phyloP scores from a whole-genome alignment of 495 filamentous ascomycete genomes.

The Penicillium canescens region DNA sequence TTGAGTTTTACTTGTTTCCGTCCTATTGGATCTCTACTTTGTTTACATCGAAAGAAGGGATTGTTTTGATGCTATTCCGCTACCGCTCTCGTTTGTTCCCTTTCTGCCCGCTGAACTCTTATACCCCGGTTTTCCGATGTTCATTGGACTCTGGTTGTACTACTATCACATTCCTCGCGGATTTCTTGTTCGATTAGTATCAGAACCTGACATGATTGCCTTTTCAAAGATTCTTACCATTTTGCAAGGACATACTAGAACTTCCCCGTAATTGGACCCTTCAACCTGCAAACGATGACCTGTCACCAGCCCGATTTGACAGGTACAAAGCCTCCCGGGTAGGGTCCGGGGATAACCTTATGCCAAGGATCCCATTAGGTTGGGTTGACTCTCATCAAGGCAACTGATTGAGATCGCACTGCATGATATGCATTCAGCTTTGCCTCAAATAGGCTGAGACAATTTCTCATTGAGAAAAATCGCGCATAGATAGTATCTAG shows the following conservation, averaged over 20 bases:
- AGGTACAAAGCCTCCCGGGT: neutral
- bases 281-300: neutral
- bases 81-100: neutral
- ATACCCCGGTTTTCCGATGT: slow-evolving; percentile 38
- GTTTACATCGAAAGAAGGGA: slow-evolving; percentile 16
- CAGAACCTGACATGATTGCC: slow-evolving; percentile 15
- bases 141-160: slow-evolving; percentile 42
- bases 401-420: slow-evolving; percentile 7
- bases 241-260: neutral
- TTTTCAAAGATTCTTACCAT: slow-evolving; percentile 3
- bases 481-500: slow-evolving; percentile 8
- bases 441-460: slow-evolving; percentile 8
- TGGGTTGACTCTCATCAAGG: neutral
- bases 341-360: too few relatives aligned
- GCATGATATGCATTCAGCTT: slow-evolving; percentile 9
- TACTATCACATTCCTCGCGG: slow-evolving; percentile 25
- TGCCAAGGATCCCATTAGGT: too few relatives aligned
- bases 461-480: slow-evolving; percentile 10
- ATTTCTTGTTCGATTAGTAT: slow-evolving; percentile 19
- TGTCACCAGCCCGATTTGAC: slow-evolving; percentile 5
- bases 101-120: slow-evolving; percentile 24
- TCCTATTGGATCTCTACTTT: slow-evolving; percentile 14
- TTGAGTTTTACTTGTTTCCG: slow-evolving; percentile 9
- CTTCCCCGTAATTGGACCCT: neutral
- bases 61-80: slow-evolving; percentile 22